Conservation (phyloP, 129 eudicot genomes). For the Oenanthe sinensis region DNA sequence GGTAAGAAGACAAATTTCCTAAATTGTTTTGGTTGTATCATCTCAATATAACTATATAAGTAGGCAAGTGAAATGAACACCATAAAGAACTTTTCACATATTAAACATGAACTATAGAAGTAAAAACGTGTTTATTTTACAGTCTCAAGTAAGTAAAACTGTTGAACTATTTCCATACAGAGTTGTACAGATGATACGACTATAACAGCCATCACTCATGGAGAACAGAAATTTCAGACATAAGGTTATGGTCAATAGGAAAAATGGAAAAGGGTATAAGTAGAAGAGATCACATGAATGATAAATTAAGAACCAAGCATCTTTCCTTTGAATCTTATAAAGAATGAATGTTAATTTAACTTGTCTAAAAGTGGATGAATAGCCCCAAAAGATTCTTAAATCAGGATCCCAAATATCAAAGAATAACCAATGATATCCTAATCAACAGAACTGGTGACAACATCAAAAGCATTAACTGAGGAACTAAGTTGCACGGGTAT, state of each 20-base stretch:
- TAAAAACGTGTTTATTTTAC: not conserved
- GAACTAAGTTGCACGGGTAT: not conserved
- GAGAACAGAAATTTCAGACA: not conserved
- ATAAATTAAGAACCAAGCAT: not conserved
- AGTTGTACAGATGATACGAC: not conserved
- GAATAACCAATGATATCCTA: not conserved
- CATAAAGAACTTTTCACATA: not conserved
- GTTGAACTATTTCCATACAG: not conserved
- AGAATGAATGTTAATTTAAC: not conserved
- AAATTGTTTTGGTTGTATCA: not conserved
- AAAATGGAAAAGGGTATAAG: not conserved
- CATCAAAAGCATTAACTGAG: not conserved
- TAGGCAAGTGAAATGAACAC: not conserved
- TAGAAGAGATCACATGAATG: not conserved
- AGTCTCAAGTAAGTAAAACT: not conserved
- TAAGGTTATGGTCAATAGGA: not conserved
- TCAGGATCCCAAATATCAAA: not conserved
- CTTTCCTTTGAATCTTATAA: not conserved
- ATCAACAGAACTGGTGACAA: not conserved
- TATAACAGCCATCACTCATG: not conserved
- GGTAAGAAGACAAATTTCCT: constrained; percentile 24
- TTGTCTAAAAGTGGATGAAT: not conserved
- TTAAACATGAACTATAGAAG: not conserved
- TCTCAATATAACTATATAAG: not conserved
- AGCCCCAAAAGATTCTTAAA: not conserved